Percentiles rank a stretch among this genome's conserved stretches.
Conservation (phyloP, 768 basidiomycete genomes). For the Boletus pseudo-olivaceus region DNA sequence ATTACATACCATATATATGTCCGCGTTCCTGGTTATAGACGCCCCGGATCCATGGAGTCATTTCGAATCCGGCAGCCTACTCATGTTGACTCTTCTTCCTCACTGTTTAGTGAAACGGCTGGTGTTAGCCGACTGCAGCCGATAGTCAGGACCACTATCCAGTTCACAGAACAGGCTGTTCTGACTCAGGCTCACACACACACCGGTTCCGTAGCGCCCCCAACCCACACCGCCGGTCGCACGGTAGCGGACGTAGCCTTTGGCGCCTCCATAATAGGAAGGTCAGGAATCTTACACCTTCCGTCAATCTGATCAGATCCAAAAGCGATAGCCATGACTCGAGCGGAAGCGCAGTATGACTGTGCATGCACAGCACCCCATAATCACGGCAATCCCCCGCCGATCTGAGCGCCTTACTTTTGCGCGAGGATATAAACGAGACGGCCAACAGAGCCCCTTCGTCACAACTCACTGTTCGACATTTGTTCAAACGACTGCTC, state of each 20-base stretch:
- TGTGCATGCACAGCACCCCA: not conserved
- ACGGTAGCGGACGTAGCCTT: not conserved
- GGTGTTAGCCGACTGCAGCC: no score
- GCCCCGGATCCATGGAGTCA: not conserved
- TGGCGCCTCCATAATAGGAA: no score
- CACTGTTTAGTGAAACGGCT: no score
- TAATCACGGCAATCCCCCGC: not conserved
- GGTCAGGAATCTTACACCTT: not conserved
- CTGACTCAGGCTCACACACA: not conserved
- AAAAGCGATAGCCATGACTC: not conserved
- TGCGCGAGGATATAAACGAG: conserved; percentile 3
- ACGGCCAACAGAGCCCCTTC: no score
- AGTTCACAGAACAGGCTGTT: no score
- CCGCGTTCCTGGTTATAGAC: not conserved
- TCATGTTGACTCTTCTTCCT: not conserved
- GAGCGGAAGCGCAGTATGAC: not conserved
- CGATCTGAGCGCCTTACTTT: not conserved
- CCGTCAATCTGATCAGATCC: no score
- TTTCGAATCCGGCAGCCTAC: not conserved
- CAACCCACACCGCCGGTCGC: no score
- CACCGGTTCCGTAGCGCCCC: no score
- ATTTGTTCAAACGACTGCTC: not conserved
- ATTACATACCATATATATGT: no score
- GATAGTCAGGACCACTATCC: no score
- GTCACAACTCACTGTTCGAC: not conserved